Evolutionary conservation across 176 grass and related monocot genomes (phyloP).

Genomic region (Phragmites australis): DNA sequence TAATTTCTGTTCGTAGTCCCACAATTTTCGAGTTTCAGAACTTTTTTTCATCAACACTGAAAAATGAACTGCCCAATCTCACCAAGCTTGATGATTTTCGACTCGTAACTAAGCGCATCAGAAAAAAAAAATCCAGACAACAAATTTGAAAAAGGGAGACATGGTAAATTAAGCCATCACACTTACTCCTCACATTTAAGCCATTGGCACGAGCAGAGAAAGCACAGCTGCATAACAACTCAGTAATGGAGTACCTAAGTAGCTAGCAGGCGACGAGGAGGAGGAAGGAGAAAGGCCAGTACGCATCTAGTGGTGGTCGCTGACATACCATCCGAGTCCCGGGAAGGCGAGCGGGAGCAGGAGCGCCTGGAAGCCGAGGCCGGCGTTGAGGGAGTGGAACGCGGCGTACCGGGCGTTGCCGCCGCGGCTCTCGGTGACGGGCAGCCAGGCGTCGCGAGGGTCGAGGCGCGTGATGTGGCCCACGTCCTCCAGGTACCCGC

Average conservation of each 20-base stretch:
- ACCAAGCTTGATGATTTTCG: neutral
- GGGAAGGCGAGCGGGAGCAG: constrained; percentile 89
- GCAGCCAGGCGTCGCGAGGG: constrained; percentile 95
- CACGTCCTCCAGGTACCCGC: constrained; percentile 95
- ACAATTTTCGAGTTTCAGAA: neutral
- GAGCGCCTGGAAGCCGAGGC: constrained; percentile 93
- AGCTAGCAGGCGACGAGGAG: too few species aligned
- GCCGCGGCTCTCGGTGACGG: constrained; percentile 91
- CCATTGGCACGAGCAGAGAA: neutral
- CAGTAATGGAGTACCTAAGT: too few species aligned
- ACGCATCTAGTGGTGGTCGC: neutral
- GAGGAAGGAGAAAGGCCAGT: neutral
- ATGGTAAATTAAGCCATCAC: neutral
- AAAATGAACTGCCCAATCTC: neutral
- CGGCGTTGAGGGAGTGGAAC: constrained; percentile 93
- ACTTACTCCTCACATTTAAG: neutral
- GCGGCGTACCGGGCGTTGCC: constrained; percentile 91
- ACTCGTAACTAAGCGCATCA: neutral
- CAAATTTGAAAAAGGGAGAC: neutral
- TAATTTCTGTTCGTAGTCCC: neutral
- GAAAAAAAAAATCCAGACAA: neutral
- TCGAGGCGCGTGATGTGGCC: constrained; percentile 92
- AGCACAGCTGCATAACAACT: neutral
- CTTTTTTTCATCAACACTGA: neutral
- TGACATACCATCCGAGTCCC: constrained; percentile 65